Percentiles rank a stretch among this genome's conserved stretches.
Conservation (phyloP, 345 rosid species). For the Cochlearia excelsa region DNA sequence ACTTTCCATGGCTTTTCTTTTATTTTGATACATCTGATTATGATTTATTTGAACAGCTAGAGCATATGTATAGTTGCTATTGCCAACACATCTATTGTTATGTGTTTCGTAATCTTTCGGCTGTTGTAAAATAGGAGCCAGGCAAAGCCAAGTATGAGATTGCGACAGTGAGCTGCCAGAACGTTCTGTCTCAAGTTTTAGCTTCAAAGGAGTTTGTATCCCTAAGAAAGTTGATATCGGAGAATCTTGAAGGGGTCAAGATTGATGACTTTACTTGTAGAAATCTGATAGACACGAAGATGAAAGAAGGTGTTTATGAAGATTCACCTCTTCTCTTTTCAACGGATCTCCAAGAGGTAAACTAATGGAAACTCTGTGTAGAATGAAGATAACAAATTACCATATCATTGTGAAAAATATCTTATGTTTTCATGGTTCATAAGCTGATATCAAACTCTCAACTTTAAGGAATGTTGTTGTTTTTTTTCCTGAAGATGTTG, state of each 20-base stretch:
- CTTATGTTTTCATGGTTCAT: not conserved
- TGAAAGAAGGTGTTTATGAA: slow-evolving; percentile 82
- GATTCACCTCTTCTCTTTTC: slow-evolving; percentile 54
- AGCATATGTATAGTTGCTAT: not conserved
- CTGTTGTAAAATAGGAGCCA: not conserved
- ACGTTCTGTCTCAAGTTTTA: slow-evolving; percentile 57
- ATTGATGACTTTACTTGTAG: slow-evolving; percentile 51
- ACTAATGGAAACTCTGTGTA: slow-evolving; percentile 17
- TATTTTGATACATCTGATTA: slow-evolving; percentile 1
- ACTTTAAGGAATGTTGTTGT: slow-evolving; percentile 17
- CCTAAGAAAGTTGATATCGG: slow-evolving; percentile 64
- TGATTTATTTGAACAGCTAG: slow-evolving; percentile 3
- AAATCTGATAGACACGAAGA: slow-evolving; percentile 54
- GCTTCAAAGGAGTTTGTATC: slow-evolving; percentile 69
- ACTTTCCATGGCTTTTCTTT: slow-evolving; percentile 2
- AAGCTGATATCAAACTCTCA: slow-evolving; percentile 14
- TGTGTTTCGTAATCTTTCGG: slow-evolving; percentile 13
- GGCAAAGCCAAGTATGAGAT: slow-evolving; percentile 36
- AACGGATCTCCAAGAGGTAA: slow-evolving; percentile 68
- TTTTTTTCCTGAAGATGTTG: not conserved
- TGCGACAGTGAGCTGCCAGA: slow-evolving; percentile 57
- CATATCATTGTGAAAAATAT: slow-evolving; percentile 1
- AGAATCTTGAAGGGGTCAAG: slow-evolving; percentile 68
- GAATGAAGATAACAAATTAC: slow-evolving; percentile 6
- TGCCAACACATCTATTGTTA: not conserved